Evolutionary conservation across 2,329 filamentous ascomycete genomes (phyloP).

Genomic region (Clonostachys solani): DNA sequence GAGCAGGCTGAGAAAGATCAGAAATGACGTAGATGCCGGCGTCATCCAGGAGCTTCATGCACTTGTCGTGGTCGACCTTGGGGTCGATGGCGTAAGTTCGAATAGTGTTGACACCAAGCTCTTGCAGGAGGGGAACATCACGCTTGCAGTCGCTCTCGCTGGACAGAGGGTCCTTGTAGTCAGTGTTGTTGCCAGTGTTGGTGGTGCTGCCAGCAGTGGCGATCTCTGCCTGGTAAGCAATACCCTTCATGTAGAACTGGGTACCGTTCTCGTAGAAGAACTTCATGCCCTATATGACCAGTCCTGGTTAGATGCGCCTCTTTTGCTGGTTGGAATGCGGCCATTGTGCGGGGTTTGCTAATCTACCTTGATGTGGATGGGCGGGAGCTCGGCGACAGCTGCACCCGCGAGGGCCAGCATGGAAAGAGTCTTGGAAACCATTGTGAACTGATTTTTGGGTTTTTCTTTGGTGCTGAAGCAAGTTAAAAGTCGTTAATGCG

Average conservation of each 20-base stretch:
- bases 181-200: slow-evolving; percentile 27
- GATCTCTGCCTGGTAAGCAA: slow-evolving; percentile 89
- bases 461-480: neutral
- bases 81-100: slow-evolving; percentile 94
- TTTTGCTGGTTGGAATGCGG: neutral
- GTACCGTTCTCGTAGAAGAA: slow-evolving; percentile 81
- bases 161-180: slow-evolving; percentile 80
- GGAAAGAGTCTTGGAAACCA: slow-evolving; percentile 21
- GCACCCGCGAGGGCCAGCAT: slow-evolving; percentile 35
- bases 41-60: slow-evolving; percentile 78
- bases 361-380: slow-evolving; percentile 66
- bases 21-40: slow-evolving; percentile 94
- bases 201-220: slow-evolving; percentile 49
- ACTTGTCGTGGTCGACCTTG: slow-evolving; percentile 68
- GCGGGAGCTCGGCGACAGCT: slow-evolving; percentile 40
- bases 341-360: neutral
- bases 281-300: slow-evolving; percentile 59
- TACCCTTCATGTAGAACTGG: slow-evolving; percentile 77
- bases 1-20: slow-evolving; percentile 76
- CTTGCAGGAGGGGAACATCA: slow-evolving; percentile 75
- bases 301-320: neutral
- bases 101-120: slow-evolving; percentile 86
- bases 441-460: slow-evolving; percentile 19
- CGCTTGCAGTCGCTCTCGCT: slow-evolving; percentile 69
- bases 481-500: neutral